Base-by-base conservation (phyloP, 371 early-diverging fungal species). In the Lichtheimia ornata region DNA sequence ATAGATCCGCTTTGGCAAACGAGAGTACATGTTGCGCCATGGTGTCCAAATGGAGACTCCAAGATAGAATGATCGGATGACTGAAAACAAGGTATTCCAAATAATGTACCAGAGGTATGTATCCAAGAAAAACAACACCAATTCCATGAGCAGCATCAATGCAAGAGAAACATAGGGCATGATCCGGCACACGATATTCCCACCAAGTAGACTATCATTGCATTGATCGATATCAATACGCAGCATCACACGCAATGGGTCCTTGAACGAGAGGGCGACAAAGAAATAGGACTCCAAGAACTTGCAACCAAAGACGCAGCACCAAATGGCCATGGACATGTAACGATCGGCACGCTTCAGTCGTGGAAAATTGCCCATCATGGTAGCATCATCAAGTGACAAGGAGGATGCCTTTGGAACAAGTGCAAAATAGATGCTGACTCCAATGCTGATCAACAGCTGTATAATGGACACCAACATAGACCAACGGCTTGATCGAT, bases 31-130 rank as follows among this genome's bases (percentile, higher is more conserved):
- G 60, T 91, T 90, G 65, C 92, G 78, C 94, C 93, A 92, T 12
- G 94, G 92, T 1, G 92, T 88, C 86, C 91, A 88, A 60, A 93
- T 90, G 14, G 93, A 93, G 30, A 92, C 82, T 20, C 93, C 94
- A 12, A 90, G 82, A 45, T 88, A 85, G 64, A 94, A 90, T 1
- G 94, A 88, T 50, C 84, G 84, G 9, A 83, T 84, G 24, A 93
- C 90, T 0, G 91, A 91, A 56, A 92, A 90, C 14, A 90, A 64
- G 0, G 90, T 87, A 65, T 86, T 92, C 89, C 91, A 91, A 54
- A 93, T 86, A 12, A 92, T 88, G 61, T 92, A 95, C 95, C 95
- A 95, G 49, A 95, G 80, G 62, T 94, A 95, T 0, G 94, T 92
- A 65, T 94, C 94, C 68, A 94, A 73, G 67, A 94, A 93, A 73